Conservation (phyloP, 1,284 basidiomycete species). For the Pascua guehoae region DNA sequence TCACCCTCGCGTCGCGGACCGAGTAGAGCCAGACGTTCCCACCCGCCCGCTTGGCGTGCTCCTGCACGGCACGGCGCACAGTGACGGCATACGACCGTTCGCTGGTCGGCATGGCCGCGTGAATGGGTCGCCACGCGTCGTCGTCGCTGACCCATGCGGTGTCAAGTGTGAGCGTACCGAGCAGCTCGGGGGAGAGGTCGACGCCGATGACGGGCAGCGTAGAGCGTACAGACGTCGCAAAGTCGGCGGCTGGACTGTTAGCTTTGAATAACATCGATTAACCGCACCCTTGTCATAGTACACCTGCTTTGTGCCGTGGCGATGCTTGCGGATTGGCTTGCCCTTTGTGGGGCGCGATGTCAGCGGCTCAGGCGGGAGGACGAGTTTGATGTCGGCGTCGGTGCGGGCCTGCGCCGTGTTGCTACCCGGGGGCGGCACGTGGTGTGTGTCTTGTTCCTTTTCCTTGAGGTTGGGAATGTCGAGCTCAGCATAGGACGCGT, state of each 20-base stretch:
- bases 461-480: constrained; percentile 22
- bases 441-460: constrained; percentile 1
- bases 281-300: constrained; percentile 43
- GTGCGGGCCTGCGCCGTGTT: not conserved
- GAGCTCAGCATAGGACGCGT: constrained; percentile 41
- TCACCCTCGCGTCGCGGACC: constrained; percentile 41
- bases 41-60: constrained; percentile 5
- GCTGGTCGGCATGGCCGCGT: constrained; percentile 15
- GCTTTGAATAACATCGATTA: not conserved
- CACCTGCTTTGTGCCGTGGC: constrained; percentile 44
- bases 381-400: constrained; percentile 40
- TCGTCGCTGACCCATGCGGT: constrained; percentile 42
- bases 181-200: constrained; percentile 33
- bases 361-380: constrained; percentile 44
- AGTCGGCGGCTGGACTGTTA: constrained; percentile 29
- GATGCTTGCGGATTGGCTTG: constrained; percentile 36
- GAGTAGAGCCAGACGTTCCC: constrained; percentile 59
- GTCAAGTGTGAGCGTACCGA: constrained; percentile 38
- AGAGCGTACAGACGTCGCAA: constrained; percentile 32
- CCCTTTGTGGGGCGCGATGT: constrained; percentile 29
- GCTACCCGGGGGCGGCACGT: too few species aligned
- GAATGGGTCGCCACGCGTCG: constrained; percentile 36
- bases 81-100: constrained; percentile 36
- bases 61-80: constrained; percentile 29
- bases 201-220: constrained; percentile 41